These are phyloP conservation scores for Microcos paniculata DNA, from an alignment of 345 rosid species.

Conservation along the genomic window DNA sequence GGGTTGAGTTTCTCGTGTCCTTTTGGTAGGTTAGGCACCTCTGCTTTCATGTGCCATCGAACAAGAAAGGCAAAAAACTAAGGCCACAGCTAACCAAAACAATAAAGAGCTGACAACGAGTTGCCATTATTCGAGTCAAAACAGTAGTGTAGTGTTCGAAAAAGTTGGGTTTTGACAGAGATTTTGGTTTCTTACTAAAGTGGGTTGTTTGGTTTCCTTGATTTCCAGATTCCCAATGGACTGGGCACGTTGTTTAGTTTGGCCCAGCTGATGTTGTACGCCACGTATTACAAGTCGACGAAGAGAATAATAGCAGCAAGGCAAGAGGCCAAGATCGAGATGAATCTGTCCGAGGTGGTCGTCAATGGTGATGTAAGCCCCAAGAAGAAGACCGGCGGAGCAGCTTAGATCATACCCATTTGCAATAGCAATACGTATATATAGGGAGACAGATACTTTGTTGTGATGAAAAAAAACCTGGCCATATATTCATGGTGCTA, in stretches of 20 bases:
- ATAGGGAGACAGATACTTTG: too few relatives aligned
- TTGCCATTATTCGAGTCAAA: neutral
- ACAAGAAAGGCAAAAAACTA: neutral
- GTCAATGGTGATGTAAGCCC: slow-evolving; percentile 5
- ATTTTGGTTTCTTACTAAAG: neutral
- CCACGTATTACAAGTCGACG: slow-evolving; percentile 58
- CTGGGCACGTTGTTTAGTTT: slow-evolving; percentile 52
- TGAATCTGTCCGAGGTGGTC: slow-evolving; percentile 36
- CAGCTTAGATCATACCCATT: neutral
- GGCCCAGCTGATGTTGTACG: slow-evolving; percentile 65
- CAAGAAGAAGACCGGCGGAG: neutral
- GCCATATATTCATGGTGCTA: too few relatives aligned
- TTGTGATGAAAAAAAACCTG: too few relatives aligned
- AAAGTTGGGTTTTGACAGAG: neutral
- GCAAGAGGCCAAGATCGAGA: slow-evolving; percentile 29
- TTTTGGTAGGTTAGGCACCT: neutral
- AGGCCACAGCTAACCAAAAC: too few relatives aligned
- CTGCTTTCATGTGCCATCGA: neutral
- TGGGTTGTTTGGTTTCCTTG: neutral
- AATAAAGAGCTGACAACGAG: neutral
- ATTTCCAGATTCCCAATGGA: slow-evolving; percentile 69
- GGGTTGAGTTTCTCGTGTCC: neutral
- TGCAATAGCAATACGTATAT: too few relatives aligned
- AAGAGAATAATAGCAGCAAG: slow-evolving; percentile 49
- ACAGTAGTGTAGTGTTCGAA: too few relatives aligned